Evolutionary conservation across 768 basidiomycete species (phyloP).

Genomic region (Pholiota molesta): DNA sequence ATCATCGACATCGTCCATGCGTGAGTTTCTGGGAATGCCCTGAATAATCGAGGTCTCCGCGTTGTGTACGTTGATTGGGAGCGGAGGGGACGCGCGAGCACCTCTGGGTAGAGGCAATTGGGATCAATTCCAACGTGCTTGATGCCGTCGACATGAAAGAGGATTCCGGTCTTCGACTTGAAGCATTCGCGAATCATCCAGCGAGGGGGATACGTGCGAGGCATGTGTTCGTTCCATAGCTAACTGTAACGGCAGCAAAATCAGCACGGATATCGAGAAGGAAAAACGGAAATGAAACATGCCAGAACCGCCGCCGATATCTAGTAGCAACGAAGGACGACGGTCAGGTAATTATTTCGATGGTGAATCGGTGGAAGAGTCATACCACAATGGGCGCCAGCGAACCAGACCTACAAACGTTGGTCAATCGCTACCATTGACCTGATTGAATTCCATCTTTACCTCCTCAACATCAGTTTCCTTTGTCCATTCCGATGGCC

Average conservation of each 20-base stretch:
- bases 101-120: conserved; percentile 37
- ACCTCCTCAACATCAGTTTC: conserved; percentile 49
- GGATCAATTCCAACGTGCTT: conserved; percentile 41
- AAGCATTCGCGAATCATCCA: conserved; percentile 79
- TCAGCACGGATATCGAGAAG: background rate
- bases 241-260: conserved; percentile 23
- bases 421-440: background rate
- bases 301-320: conserved; percentile 59
- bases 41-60: conserved; percentile 21
- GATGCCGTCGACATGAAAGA: conserved; percentile 53
- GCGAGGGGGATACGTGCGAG: conserved; percentile 53
- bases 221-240: conserved; percentile 40
- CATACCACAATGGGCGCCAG: conserved; percentile 49
- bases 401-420: conserved; percentile 31
- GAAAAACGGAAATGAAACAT: conserved; percentile 2
- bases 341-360: background rate
- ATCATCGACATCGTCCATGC: conserved; percentile 7
- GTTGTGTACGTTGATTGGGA: conserved; percentile 33
- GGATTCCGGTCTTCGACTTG: conserved; percentile 55
- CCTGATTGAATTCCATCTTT: conserved; percentile 27
- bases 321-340: conserved; percentile 26
- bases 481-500: conserved; percentile 15
- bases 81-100: conserved; percentile 44
- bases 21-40: conserved; percentile 32
- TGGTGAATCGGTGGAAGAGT: background rate